A percentile compares a stretch with the other conserved stretches of the same genome.
Evolutionary conservation across 345 rosid species (phyloP).

Genomic region (Syzygium oleosum): DNA sequence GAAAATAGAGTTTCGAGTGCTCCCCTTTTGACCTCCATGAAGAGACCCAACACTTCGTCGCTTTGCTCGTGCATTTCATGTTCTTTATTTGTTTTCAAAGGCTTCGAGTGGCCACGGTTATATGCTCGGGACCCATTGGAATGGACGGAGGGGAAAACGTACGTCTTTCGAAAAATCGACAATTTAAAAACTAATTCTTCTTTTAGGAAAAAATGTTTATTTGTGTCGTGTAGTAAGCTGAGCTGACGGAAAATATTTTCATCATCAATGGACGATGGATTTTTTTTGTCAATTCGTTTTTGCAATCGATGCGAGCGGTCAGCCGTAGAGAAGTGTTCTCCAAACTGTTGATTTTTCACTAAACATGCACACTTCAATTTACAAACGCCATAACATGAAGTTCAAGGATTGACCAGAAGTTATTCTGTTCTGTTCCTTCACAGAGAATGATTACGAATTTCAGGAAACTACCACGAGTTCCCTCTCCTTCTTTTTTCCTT

Average conservation of each 20-base stretch:
- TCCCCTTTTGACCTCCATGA: background rate
- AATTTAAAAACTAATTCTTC: background rate
- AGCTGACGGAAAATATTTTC: too few species aligned
- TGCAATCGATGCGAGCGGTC: background rate
- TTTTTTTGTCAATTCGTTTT: background rate
- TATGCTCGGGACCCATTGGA: background rate
- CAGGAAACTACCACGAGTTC: too few species aligned
- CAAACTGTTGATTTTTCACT: rapidly evolving
- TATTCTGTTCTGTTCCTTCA: too few species aligned
- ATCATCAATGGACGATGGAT: background rate
- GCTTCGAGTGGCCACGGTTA: background rate
- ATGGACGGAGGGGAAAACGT: background rate
- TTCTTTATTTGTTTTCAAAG: background rate
- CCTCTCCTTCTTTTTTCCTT: too few species aligned
- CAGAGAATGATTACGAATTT: too few species aligned
- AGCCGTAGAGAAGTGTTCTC: background rate
- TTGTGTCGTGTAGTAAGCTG: background rate
- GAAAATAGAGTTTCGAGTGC: background rate
- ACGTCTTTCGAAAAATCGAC: background rate
- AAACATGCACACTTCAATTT: background rate
- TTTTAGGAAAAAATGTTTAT: background rate
- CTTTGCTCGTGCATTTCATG: background rate
- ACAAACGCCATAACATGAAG: too few species aligned
- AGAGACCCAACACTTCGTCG: background rate
- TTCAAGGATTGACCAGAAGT: too few species aligned